These are phyloP conservation scores for Corinectria fuckeliana DNA, from an alignment of 2,329 filamentous ascomycete species.

Conservation along the genomic window DNA sequence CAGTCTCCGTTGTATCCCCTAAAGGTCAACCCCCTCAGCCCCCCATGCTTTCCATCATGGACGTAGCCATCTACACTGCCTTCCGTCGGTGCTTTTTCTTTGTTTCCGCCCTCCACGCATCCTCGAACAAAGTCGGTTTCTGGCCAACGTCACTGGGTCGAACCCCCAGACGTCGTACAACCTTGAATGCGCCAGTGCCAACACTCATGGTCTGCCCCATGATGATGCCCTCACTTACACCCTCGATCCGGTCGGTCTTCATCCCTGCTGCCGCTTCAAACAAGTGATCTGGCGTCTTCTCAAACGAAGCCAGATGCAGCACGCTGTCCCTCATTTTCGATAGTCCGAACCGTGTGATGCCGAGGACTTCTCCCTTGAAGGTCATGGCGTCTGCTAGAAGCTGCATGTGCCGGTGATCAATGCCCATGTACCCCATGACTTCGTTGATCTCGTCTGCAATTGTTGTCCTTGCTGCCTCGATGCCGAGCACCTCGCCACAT, in stretches of 20 bases:
- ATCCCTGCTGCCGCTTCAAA: conserved; percentile 93
- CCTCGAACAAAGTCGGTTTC: conserved; percentile 74
- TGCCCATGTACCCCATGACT: conserved; percentile 94
- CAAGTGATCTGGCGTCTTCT: conserved; percentile 97
- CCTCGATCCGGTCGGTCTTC: conserved; percentile 91
- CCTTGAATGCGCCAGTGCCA: conserved; percentile 90
- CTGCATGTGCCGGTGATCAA: conserved; percentile 98
- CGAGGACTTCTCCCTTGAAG: conserved; percentile 95
- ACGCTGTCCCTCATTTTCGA: conserved; percentile 97
- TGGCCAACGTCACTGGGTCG: conserved; percentile 62
- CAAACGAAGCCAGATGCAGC: conserved; percentile 91
- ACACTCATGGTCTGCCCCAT: conserved; percentile 95
- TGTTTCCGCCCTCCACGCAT: conserved; percentile 62
- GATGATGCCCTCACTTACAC: conserved; percentile 96
- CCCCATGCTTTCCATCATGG: too few species aligned
- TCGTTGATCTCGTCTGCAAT: conserved; percentile 87
- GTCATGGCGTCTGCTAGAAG: conserved; percentile 98
- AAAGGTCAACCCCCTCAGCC: too few species aligned
- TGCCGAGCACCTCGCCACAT: conserved; percentile 83
- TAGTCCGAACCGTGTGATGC: conserved; percentile 94
- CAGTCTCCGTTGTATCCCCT: too few species aligned
- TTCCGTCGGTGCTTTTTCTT: too few species aligned
- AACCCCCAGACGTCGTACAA: conserved; percentile 79
- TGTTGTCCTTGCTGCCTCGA: conserved; percentile 89
- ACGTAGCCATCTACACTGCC: too few species aligned